These are phyloP conservation scores for Aspergillus proliferans DNA, from an alignment of 2,329 filamentous ascomycete species.

Conservation along the genomic window DNA sequence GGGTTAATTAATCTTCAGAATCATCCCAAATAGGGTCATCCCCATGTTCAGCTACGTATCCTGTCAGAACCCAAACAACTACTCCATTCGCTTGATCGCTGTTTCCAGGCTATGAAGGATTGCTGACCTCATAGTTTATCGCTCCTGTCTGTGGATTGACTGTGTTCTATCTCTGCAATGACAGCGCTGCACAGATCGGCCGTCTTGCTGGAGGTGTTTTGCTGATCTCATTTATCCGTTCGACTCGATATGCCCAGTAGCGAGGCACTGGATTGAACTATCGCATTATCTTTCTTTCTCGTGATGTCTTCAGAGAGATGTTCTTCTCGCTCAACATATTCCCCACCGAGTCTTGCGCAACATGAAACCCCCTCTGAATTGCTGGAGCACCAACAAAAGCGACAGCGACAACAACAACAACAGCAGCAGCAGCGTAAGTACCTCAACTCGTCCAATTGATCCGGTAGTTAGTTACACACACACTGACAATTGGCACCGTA, in stretches of 20 bases:
- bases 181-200: conserved; percentile 2
- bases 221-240: conserved; percentile 3
- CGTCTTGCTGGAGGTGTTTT: conserved; percentile 4
- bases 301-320: conserved; percentile 15
- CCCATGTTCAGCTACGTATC: conserved; percentile 3
- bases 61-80: not conserved
- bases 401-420: not conserved
- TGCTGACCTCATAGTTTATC: not conserved
- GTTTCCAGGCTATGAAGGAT: too few species aligned
- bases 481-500: not conserved
- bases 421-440: not conserved
- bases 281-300: not conserved
- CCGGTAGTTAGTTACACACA: not conserved
- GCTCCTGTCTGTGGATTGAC: not conserved
- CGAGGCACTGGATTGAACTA: not conserved
- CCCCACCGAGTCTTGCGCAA: conserved; percentile 4
- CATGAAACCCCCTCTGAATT: conserved; percentile 7
- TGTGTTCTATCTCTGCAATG: conserved; percentile 5
- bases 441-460: not conserved
- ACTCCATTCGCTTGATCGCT: not conserved
- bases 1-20: not conserved
- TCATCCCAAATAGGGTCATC: not conserved
- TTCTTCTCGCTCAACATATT: conserved; percentile 12
- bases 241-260: conserved; percentile 10
- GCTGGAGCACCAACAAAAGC: not conserved